A percentile compares a stretch with the other conserved stretches of the same genome.
These are phyloP conservation scores for Fraxinus platypoda DNA, from an alignment of 305 asterid species.

Conservation along the genomic window DNA sequence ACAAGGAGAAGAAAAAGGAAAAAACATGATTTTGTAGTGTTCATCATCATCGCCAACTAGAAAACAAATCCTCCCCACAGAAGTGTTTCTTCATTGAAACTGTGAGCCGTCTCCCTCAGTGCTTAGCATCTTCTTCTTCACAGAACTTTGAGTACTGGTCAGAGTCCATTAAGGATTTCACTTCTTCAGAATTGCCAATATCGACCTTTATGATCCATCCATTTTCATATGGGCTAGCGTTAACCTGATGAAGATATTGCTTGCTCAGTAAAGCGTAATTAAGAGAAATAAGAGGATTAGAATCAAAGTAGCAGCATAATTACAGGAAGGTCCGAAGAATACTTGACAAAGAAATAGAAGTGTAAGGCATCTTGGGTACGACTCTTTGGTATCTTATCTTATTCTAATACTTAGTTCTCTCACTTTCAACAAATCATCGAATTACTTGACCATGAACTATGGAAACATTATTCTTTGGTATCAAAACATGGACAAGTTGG, in stretches of 20 bases:
- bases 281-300: conserved; percentile 5
- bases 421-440: background rate
- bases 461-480: background rate
- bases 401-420: background rate
- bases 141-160: conserved; percentile 68
- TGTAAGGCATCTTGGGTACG: background rate
- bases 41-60: background rate
- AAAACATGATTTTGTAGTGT: background rate
- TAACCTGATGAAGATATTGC: conserved; percentile 42
- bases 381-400: background rate
- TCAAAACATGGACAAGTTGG: background rate
- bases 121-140: conserved; percentile 76
- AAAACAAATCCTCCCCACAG: conserved; percentile 17
- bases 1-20: conserved; percentile 5
- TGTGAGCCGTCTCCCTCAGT: conserved; percentile 37
- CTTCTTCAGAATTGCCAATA: conserved; percentile 47
- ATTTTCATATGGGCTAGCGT: conserved; percentile 65
- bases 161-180: conserved; percentile 56
- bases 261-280: background rate
- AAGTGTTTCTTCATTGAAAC: conserved; percentile 23
- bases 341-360: background rate
- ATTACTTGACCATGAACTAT: background rate
- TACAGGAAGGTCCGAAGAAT: background rate
- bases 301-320: background rate
- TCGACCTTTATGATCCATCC: conserved; percentile 98